These are phyloP conservation scores for Aspergillus neoniger DNA, from an alignment of 2,329 filamentous ascomycete species.

Conservation along the genomic window DNA sequence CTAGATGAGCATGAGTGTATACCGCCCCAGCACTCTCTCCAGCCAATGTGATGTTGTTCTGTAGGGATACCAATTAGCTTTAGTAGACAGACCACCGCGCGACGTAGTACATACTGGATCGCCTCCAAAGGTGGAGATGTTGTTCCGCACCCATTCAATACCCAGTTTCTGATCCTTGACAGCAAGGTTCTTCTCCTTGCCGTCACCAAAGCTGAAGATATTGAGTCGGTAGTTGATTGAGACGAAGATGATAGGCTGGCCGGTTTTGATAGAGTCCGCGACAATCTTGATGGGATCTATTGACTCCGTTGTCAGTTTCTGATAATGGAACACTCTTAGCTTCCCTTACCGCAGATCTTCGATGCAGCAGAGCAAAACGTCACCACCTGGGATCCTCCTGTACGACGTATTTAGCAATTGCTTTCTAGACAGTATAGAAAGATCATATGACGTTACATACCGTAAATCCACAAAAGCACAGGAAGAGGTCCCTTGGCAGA, in stretches of 20 bases:
- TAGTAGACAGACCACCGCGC: background rate
- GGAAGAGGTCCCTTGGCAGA: conserved; percentile 27
- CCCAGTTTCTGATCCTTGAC: conserved; percentile 39
- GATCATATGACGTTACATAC: conserved; percentile 19
- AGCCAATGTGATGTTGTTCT: conserved; percentile 46
- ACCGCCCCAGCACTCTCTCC: conserved; percentile 53
- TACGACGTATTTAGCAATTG: background rate
- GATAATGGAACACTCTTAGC: too few relatives aligned
- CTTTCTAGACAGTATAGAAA: too few relatives aligned
- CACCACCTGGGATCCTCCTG: conserved; percentile 47
- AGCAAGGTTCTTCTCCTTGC: conserved; percentile 43
- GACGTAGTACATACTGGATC: conserved; percentile 34
- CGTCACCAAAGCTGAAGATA: conserved; percentile 50
- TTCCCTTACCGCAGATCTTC: conserved; percentile 43
- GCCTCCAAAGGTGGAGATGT: conserved; percentile 45
- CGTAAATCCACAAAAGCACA: conserved; percentile 52
- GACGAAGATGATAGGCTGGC: conserved; percentile 46
- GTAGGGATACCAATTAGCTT: background rate
- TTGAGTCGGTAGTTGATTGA: conserved; percentile 49
- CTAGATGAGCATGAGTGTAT: conserved; percentile 48
- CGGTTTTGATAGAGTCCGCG: conserved; percentile 34
- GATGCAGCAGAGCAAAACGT: conserved; percentile 48
- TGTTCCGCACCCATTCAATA: conserved; percentile 43
- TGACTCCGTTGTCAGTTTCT: background rate
- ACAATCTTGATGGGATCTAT: conserved; percentile 41